Evolutionary conservation across 2,329 filamentous ascomycete species (phyloP).

Genomic region (Colletotrichum filicis): DNA sequence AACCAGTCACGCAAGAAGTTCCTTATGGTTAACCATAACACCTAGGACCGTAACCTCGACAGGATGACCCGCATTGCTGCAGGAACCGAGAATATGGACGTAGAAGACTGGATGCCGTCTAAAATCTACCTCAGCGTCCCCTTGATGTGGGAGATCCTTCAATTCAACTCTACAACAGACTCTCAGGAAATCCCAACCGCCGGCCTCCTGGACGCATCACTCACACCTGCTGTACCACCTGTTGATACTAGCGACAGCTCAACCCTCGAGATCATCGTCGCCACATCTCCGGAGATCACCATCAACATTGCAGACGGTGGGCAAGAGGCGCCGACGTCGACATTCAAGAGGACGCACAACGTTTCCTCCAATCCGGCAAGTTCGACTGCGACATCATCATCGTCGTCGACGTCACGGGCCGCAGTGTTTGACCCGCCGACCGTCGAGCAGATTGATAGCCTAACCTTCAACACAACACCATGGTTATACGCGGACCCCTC

Average conservation of each 20-base stretch:
- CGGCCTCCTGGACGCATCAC: conserved; percentile 55
- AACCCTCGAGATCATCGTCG: conserved; percentile 60
- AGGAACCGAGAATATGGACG: conserved; percentile 58
- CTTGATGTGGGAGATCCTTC: conserved; percentile 63
- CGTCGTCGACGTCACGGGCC: not conserved
- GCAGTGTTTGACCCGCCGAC: conserved; percentile 43
- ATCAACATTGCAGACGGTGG: conserved; percentile 63
- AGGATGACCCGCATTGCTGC: conserved; percentile 61
- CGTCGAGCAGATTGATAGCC: conserved; percentile 46
- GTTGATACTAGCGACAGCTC: conserved; percentile 49
- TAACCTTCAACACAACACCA: conserved; percentile 54
- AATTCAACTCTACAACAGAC: conserved; percentile 55
- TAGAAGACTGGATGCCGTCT: conserved; percentile 63
- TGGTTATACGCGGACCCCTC: conserved; percentile 56
- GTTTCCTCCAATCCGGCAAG: conserved; percentile 37
- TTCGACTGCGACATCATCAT: not conserved
- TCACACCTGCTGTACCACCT: conserved; percentile 44
- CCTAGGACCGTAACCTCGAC: conserved; percentile 59
- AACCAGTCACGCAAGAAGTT: no score
- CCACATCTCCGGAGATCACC: conserved; percentile 61
- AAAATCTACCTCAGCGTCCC: conserved; percentile 63
- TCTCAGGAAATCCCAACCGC: conserved; percentile 47
- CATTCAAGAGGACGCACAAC: conserved; percentile 43
- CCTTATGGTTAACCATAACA: not conserved
- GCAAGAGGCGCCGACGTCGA: conserved; percentile 57